These are phyloP conservation scores for Tylopilus sp. DNA, from an alignment of 1,284 basidiomycete species.

Conservation along the genomic window DNA sequence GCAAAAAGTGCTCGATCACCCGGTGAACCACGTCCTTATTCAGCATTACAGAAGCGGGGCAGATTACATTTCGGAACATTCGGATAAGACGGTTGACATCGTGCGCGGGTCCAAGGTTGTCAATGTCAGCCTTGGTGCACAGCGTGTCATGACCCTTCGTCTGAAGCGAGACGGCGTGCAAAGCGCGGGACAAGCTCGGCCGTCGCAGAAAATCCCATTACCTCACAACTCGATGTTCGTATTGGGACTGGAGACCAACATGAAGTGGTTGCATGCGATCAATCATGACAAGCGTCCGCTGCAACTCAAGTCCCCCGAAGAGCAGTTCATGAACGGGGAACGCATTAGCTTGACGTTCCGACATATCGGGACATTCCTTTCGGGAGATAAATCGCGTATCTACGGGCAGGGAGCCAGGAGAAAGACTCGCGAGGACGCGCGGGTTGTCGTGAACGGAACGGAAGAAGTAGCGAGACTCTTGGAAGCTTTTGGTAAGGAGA, in stretches of 20 bases:
- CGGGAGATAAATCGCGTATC: constrained; percentile 45
- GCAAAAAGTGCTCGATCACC: constrained; percentile 49
- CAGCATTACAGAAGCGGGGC: constrained; percentile 69
- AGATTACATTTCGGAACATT: constrained; percentile 78
- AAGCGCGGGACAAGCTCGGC: constrained; percentile 31
- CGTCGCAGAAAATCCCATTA: constrained; percentile 57
- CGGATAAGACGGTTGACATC: constrained; percentile 76
- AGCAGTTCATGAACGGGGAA: constrained; percentile 51
- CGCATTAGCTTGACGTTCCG: constrained; percentile 75
- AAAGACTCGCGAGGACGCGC: constrained; percentile 51
- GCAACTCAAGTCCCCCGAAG: constrained; percentile 46
- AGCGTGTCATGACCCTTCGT: constrained; percentile 64
- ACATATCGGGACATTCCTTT: constrained; percentile 67
- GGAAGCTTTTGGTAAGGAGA: constrained; percentile 64
- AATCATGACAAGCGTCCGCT: constrained; percentile 63
- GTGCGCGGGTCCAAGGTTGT: constrained; percentile 64
- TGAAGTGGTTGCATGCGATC: constrained; percentile 64
- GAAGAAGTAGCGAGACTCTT: constrained; percentile 50
- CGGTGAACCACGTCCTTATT: constrained; percentile 73
- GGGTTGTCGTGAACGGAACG: constrained; percentile 46
- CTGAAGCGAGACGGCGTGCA: constrained; percentile 49
- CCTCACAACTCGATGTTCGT: constrained; percentile 76
- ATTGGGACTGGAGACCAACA: constrained; percentile 65
- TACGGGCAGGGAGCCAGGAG: constrained; percentile 64
- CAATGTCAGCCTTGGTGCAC: constrained; percentile 71